These are phyloP conservation scores for Saposhnikovia divaricata DNA, from an alignment of 129 eudicot species.

Conservation along the genomic window DNA sequence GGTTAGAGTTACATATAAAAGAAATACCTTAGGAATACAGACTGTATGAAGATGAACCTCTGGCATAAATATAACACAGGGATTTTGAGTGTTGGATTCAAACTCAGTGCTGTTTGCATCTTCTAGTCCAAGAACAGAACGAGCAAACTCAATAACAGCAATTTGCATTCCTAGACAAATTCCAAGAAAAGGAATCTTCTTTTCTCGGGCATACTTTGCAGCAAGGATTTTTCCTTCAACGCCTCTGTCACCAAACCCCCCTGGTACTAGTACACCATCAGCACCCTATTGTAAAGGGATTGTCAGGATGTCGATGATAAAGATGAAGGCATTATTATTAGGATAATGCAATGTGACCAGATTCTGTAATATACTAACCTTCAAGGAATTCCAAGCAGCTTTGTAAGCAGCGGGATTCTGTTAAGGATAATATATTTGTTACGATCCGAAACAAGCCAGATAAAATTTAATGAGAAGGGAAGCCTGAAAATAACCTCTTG, in stretches of 20 bases:
- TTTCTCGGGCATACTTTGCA: slow-evolving; percentile 86
- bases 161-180: slow-evolving; percentile 93
- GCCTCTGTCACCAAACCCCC: slow-evolving; percentile 96
- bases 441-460: slow-evolving; percentile 11
- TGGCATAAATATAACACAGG: slow-evolving; percentile 93
- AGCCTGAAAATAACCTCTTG: slow-evolving; percentile 44
- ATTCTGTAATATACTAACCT: slow-evolving; percentile 42
- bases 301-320: neutral
- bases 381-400: slow-evolving; percentile 77
- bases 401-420: slow-evolving; percentile 65
- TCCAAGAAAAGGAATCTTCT: slow-evolving; percentile 68
- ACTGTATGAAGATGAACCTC: slow-evolving; percentile 47
- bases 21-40: slow-evolving; percentile 6
- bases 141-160: slow-evolving; percentile 78
- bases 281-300: slow-evolving; percentile 42
- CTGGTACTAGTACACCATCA: slow-evolving; percentile 78
- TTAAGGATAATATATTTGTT: slow-evolving; percentile 13
- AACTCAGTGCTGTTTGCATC: slow-evolving; percentile 94
- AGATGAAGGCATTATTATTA: neutral
- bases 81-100: slow-evolving; percentile 59
- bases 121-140: slow-evolving; percentile 67
- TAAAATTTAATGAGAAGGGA: slow-evolving; percentile 5
- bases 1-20: slow-evolving; percentile 1
- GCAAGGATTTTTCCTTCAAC: slow-evolving; percentile 90
- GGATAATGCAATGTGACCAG: neutral